Conservation (phyloP, 2,329 filamentous ascomycete species). For the Eurotiales sp. region DNA sequence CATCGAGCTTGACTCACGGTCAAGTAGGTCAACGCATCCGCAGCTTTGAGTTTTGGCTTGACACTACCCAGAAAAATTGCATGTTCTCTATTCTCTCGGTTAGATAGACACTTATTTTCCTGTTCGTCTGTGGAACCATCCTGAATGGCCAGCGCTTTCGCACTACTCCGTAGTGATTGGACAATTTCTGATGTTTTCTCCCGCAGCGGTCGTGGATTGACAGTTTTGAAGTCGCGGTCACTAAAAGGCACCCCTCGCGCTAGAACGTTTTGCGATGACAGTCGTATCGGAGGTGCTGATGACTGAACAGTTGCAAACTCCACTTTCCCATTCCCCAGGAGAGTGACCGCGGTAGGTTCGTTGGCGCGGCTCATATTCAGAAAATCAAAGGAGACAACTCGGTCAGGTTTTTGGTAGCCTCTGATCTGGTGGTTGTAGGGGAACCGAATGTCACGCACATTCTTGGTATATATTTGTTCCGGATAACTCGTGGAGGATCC, state of each 20-base stretch:
- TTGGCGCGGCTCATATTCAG: constrained; percentile 45
- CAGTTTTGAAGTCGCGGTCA: constrained; percentile 27
- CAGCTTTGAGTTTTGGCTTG: constrained; percentile 28
- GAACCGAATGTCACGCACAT: constrained; percentile 41
- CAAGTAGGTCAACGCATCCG: constrained; percentile 39
- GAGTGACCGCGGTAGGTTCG: constrained; percentile 51
- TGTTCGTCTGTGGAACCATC: not conserved
- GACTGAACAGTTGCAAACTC: constrained; percentile 47
- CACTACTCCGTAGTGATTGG: constrained; percentile 14
- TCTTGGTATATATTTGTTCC: constrained; percentile 44
- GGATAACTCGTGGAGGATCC: constrained; percentile 38
- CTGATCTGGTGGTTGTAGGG: constrained; percentile 46
- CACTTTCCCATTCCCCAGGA: constrained; percentile 51
- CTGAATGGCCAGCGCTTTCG: constrained; percentile 9
- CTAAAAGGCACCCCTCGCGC: constrained; percentile 27
- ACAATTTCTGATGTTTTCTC: constrained; percentile 29
- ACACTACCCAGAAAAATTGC: constrained; percentile 26
- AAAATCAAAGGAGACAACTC: constrained; percentile 60
- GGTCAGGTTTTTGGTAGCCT: constrained; percentile 43
- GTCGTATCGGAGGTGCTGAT: constrained; percentile 33
- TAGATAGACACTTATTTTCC: constrained; percentile 28
- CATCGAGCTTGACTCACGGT: constrained; percentile 48
- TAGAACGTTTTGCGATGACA: constrained; percentile 36
- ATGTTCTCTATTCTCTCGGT: constrained; percentile 37
- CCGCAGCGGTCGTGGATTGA: constrained; percentile 28